These are phyloP conservation scores for Hypholoma sublateritium DNA, from an alignment of 768 basidiomycete genomes.

Conservation along the genomic window DNA sequence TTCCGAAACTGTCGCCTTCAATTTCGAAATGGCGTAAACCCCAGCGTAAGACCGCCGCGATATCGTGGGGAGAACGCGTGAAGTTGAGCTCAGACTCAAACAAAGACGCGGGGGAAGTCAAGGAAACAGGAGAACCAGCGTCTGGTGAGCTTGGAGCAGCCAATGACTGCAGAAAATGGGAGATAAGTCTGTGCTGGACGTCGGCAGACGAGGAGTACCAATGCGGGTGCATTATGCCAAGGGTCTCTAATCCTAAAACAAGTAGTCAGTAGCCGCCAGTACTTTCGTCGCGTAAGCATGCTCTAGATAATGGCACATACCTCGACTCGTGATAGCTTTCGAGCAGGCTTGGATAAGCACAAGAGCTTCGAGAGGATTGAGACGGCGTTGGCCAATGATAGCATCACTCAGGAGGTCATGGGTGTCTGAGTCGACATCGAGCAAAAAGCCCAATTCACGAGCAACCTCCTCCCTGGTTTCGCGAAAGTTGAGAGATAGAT, in stretches of 20 bases:
- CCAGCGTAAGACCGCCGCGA: slow-evolving; percentile 82
- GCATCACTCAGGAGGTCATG: slow-evolving; percentile 48
- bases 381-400: slow-evolving; percentile 53
- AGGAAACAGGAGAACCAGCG: slow-evolving; percentile 48
- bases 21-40: slow-evolving; percentile 72
- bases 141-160: slow-evolving; percentile 42
- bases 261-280: not conserved
- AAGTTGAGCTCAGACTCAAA: slow-evolving; percentile 69
- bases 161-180: slow-evolving; percentile 69
- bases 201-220: slow-evolving; percentile 77
- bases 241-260: slow-evolving; percentile 68
- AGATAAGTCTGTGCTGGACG: slow-evolving; percentile 67
- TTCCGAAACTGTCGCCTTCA: slow-evolving; percentile 60
- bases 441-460: slow-evolving; percentile 53
- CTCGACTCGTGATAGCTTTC: slow-evolving; percentile 62
- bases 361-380: slow-evolving; percentile 64
- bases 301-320: slow-evolving; percentile 37
- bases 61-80: slow-evolving; percentile 70
- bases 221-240: slow-evolving; percentile 84
- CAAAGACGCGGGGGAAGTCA: slow-evolving; percentile 38
- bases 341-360: slow-evolving; percentile 67
- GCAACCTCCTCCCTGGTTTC: slow-evolving; percentile 48
- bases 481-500: slow-evolving; percentile 64
- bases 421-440: slow-evolving; percentile 58
- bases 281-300: not conserved